These are phyloP conservation scores for Apiospora phragmitis DNA, from an alignment of 2,329 filamentous ascomycete genomes.

Conservation along the genomic window DNA sequence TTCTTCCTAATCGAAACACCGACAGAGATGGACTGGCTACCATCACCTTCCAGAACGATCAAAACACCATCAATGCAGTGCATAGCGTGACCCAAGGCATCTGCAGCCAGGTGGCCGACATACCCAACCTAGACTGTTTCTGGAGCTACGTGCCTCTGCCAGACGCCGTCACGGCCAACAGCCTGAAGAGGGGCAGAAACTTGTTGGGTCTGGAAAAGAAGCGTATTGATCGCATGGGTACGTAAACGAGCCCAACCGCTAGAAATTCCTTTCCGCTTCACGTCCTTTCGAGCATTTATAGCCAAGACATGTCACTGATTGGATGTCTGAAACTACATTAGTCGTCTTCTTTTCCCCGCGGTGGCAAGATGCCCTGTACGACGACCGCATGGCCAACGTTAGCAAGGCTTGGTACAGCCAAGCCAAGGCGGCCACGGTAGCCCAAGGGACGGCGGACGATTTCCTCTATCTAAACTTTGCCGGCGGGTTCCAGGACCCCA, in stretches of 20 bases:
- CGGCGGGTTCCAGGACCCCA: not conserved
- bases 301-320: not conserved
- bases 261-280: not conserved
- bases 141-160: not conserved
- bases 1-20: not conserved
- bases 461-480: not conserved
- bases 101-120: not conserved
- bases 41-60: not conserved
- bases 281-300: not conserved
- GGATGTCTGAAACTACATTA: not conserved
- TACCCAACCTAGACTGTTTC: not conserved
- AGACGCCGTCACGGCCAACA: not conserved
- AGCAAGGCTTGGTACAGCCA: not conserved
- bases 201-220: not conserved
- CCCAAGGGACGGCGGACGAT: not conserved
- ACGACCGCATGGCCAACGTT: not conserved
- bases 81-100: not conserved
- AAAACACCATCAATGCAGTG: not conserved
- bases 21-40: not conserved
- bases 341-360: not conserved
- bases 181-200: not conserved
- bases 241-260: not conserved
- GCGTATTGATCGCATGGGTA: not conserved
- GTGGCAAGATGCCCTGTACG: not conserved
- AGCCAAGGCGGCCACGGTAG: not conserved